phyloP scores from a whole-genome alignment of 106 monocot species.

The Phalaenopsis aphrodite region DNA sequence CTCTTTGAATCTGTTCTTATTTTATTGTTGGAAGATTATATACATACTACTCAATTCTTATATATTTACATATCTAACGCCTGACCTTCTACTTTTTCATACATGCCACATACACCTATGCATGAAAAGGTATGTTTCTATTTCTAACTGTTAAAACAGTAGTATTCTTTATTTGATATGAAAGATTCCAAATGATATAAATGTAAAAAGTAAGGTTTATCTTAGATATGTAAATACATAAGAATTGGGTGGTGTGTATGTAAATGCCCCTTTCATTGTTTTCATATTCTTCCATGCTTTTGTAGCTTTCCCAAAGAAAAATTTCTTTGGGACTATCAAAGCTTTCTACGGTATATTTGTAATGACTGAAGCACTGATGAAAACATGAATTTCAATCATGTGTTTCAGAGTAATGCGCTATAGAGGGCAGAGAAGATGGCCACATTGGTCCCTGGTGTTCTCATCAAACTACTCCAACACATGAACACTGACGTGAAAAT shows the following conservation, averaged over 20 bases:
- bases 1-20: neutral
- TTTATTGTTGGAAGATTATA: neutral
- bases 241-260: too few relatives aligned
- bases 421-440: conserved; percentile 41
- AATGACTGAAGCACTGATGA: neutral
- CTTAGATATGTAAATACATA: too few relatives aligned
- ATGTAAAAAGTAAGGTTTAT: too few relatives aligned
- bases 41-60: too few relatives aligned
- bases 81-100: too few relatives aligned
- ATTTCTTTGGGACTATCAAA: neutral
- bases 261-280: neutral
- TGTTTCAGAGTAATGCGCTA: conserved; percentile 30
- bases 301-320: neutral
- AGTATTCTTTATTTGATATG: too few relatives aligned
- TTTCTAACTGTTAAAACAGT: too few relatives aligned
- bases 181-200: too few relatives aligned
- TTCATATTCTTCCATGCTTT: neutral
- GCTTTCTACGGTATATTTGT: neutral
- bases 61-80: too few relatives aligned
- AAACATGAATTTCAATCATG: neutral
- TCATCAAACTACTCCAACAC: conserved; percentile 81
- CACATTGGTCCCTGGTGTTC: conserved; percentile 61
- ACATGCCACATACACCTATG: too few relatives aligned
- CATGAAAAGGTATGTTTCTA: too few relatives aligned
- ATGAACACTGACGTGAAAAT: conserved; percentile 65